Percentiles rank a stretch among this genome's conserved stretches.
phyloP scores from a whole-genome alignment of 106 monocot species.

The Amphibolis antarctica region DNA sequence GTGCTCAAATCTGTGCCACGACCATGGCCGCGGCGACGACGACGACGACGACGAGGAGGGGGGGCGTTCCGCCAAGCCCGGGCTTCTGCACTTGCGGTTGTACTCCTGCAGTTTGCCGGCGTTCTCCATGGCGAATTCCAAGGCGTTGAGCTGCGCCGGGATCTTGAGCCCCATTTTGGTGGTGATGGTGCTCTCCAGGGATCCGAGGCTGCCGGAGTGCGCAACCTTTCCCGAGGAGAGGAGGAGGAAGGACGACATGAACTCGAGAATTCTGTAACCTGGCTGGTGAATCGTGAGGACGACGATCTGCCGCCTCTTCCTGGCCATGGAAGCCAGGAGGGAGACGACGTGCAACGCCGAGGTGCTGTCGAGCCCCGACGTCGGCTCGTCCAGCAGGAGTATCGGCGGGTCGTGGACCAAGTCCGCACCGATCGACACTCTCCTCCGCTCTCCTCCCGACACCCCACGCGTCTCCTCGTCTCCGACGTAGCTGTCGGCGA shows the following conservation, averaged over 20 bases:
- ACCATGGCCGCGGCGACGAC: neutral
- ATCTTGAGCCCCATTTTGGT: constrained; percentile 30
- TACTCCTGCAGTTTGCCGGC: constrained; percentile 36
- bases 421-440: constrained; percentile 75
- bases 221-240: constrained; percentile 59
- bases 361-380: constrained; percentile 84
- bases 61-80: neutral
- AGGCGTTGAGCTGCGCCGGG: constrained; percentile 41
- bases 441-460: constrained; percentile 87
- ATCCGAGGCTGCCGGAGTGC: constrained; percentile 44
- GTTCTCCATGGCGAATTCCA: constrained; percentile 91
- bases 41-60: neutral
- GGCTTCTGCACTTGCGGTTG: neutral
- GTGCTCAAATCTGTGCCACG: neutral
- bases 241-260: constrained; percentile 54
- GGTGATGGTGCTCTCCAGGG: constrained; percentile 45
- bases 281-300: constrained; percentile 97
- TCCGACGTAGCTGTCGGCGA: constrained; percentile 68
- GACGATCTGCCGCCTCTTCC: constrained; percentile 36
- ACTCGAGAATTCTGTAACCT: constrained; percentile 63
- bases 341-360: constrained; percentile 69
- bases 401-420: constrained; percentile 74
- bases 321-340: constrained; percentile 59
- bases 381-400: constrained; percentile 89
- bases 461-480: constrained; percentile 56